These are phyloP conservation scores for Omphalea diandra DNA, from an alignment of 441 rosid species.

Conservation along the genomic window DNA sequence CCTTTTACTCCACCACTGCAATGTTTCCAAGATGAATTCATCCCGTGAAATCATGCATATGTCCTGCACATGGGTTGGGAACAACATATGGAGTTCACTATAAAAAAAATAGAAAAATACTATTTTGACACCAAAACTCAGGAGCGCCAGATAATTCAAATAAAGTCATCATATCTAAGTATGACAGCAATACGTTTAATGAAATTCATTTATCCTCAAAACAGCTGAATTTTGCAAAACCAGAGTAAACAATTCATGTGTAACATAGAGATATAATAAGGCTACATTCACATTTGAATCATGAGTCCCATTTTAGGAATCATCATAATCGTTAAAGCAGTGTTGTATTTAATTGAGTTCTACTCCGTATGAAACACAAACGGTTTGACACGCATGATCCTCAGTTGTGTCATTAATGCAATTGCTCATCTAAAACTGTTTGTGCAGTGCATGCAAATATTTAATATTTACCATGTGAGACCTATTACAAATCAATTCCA, in stretches of 20 bases:
- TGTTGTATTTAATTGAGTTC: background rate
- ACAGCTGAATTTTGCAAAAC: background rate
- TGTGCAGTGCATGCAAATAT: background rate
- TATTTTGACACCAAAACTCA: background rate
- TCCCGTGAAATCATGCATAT: too few species aligned
- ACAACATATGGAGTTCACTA: background rate
- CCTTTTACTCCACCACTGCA: background rate
- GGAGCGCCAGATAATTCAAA: background rate
- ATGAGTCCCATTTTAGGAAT: background rate
- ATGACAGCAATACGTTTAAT: background rate
- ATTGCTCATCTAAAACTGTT: background rate
- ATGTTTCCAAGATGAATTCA: background rate
- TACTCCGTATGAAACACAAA: background rate
- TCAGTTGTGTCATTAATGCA: background rate
- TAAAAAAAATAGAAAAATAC: background rate
- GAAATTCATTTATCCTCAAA: background rate
- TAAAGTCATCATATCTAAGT: background rate
- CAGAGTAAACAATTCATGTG: background rate
- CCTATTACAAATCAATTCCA: background rate
- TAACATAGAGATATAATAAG: background rate
- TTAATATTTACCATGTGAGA: background rate
- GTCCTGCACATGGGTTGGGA: background rate
- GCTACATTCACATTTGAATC: background rate
- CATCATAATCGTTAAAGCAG: background rate
- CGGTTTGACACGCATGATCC: background rate